Conservation (phyloP, 148 eudicot genomes). For the Rheum nobile region DNA sequence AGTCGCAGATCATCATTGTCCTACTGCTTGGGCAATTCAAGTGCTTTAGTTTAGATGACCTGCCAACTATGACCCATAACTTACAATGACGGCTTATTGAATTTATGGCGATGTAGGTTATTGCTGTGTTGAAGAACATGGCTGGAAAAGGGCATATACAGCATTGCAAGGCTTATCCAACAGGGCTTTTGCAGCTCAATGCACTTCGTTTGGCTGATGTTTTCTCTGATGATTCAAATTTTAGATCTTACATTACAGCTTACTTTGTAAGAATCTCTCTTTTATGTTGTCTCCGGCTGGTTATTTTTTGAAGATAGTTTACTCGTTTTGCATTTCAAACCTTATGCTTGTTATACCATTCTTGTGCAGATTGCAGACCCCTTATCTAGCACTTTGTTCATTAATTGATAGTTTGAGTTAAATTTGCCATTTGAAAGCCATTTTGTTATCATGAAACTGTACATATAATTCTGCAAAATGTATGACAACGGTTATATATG, state of each 20-base stretch:
- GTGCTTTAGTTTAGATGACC: not conserved
- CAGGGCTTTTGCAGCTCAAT: conserved; percentile 78
- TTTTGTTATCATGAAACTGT: not conserved
- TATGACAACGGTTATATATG: conserved; percentile 6
- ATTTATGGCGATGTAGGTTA: conserved; percentile 40
- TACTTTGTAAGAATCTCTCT: conserved; percentile 55
- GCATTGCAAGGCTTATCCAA: conserved; percentile 37
- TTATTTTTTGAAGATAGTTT: not conserved
- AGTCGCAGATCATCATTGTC: not conserved
- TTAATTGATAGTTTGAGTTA: not conserved
- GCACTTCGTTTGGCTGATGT: conserved; percentile 84
- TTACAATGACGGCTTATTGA: conserved; percentile 9
- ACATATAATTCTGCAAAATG: not conserved
- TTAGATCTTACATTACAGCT: conserved; percentile 57
- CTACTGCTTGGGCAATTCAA: not conserved
- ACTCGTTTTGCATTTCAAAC: not conserved
- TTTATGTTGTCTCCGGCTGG: conserved; percentile 9
- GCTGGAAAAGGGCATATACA: conserved; percentile 30
- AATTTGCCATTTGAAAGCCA: not conserved
- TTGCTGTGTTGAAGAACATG: conserved; percentile 62
- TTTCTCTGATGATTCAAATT: conserved; percentile 97
- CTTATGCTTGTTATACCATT: conserved; percentile 2
- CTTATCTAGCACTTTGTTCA: not conserved
- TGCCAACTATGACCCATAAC: not conserved
- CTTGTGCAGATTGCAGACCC: not conserved